A percentile compares a stretch with the other conserved stretches of the same genome.
phyloP scores from a whole-genome alignment of 1,139 yeast genomes.

The Suhomyces atakaporum region DNA sequence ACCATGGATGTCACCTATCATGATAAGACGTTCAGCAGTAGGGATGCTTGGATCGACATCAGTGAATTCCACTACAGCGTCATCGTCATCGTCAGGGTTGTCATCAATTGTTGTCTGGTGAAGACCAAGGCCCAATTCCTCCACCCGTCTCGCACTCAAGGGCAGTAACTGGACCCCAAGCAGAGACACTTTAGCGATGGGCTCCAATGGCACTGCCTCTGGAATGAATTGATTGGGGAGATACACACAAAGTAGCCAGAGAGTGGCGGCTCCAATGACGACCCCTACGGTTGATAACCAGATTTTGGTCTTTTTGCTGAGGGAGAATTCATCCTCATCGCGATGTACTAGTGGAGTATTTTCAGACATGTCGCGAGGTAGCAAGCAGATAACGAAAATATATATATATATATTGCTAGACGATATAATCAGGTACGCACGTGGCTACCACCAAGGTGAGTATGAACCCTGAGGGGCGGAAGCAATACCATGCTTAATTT shows the following conservation, averaged over 20 bases:
- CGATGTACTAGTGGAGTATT: constrained; percentile 19
- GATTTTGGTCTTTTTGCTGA: constrained; percentile 20
- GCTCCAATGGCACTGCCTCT: constrained; percentile 27
- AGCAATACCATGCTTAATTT: too few relatives aligned
- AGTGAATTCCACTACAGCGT: neutral
- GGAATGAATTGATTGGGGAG: constrained; percentile 43
- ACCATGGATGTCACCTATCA: constrained; percentile 92
- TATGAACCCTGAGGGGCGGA: too few relatives aligned
- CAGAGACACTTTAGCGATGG: constrained; percentile 29
- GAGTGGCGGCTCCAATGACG: constrained; percentile 19
- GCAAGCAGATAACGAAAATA: too few relatives aligned
- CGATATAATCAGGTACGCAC: too few relatives aligned
- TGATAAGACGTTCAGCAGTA: constrained; percentile 50
- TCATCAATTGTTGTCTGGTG: neutral
- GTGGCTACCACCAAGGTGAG: too few relatives aligned
- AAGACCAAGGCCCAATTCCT: constrained; percentile 18
- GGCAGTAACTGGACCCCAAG: constrained; percentile 30
- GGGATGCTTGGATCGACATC: neutral
- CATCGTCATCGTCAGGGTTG: neutral
- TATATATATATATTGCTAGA: constrained; percentile 3
- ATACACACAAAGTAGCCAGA: constrained; percentile 36
- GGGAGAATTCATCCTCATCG: constrained; percentile 20
- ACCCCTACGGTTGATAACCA: constrained; percentile 20
- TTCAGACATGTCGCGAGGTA: too few relatives aligned
- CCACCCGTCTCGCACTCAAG: constrained; percentile 19